Conservation (phyloP, 441 rosid genomes). For the Daphne laureola region DNA sequence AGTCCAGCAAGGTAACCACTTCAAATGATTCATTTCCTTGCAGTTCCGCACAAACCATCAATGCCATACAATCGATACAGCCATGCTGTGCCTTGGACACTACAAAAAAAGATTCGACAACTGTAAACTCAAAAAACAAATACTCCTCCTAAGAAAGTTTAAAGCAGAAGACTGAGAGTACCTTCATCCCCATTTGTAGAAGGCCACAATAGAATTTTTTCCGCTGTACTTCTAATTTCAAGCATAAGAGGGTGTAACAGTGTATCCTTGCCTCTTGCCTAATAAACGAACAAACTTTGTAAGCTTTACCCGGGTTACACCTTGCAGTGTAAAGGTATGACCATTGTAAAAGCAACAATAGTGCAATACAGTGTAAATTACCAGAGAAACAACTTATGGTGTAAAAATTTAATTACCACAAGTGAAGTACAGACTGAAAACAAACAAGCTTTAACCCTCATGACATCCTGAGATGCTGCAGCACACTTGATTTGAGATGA, state of each 20-base stretch:
- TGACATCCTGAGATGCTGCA: conserved; percentile 34
- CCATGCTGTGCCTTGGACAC: conserved; percentile 93
- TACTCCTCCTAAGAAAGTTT: conserved; percentile 9
- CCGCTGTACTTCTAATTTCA: conserved; percentile 45
- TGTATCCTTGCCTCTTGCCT: conserved; percentile 64
- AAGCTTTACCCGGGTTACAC: conserved; percentile 13
- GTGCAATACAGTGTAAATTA: not conserved
- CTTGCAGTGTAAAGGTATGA: conserved; percentile 11
- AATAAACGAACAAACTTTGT: conserved; percentile 17
- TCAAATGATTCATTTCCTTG: conserved; percentile 38
- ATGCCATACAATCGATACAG: conserved; percentile 86
- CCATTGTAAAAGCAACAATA: conserved; percentile 6
- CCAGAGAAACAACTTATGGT: not conserved
- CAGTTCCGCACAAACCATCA: conserved; percentile 72
- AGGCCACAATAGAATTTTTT: conserved; percentile 67
- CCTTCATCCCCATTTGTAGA: conserved; percentile 64
- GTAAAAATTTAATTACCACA: conserved; percentile 45
- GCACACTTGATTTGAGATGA: conserved; percentile 41
- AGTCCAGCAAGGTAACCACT: conserved; percentile 23
- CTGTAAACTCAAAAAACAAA: conserved; percentile 11
- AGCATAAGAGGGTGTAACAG: conserved; percentile 37
- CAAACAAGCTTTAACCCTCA: conserved; percentile 69
- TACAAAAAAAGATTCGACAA: conserved; percentile 17
- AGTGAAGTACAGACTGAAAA: conserved; percentile 83
- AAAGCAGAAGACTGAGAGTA: conserved; percentile 22